Evolutionary conservation across 495 filamentous ascomycete genomes (phyloP).

Genomic region (Penicillium lividum): DNA sequence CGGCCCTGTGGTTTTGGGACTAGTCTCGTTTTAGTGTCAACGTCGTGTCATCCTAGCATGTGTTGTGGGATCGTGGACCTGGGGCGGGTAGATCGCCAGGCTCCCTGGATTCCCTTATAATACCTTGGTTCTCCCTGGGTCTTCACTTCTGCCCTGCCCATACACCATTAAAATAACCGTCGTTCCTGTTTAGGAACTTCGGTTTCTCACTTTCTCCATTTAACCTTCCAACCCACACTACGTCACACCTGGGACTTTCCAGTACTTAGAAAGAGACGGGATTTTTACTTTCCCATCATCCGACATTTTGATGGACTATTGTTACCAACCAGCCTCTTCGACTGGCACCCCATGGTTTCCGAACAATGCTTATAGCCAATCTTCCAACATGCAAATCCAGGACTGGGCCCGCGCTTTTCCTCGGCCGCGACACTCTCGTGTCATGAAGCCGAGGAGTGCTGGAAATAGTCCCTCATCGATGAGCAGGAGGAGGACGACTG

Average conservation of each 20-base stretch:
- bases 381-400: constrained; percentile 31
- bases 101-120: constrained; percentile 33
- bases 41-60: constrained; percentile 48
- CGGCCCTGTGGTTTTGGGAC: constrained; percentile 22
- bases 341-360: constrained; percentile 35
- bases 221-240: not conserved
- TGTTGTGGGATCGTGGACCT: constrained; percentile 43
- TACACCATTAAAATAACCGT: constrained; percentile 4
- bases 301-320: constrained; percentile 34
- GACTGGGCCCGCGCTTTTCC: constrained; percentile 40
- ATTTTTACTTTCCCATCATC: not conserved
- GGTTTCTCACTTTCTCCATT: not conserved
- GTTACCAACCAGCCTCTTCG: constrained; percentile 31
- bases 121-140: constrained; percentile 4
- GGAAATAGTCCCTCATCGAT: constrained; percentile 68
- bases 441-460: constrained; percentile 68
- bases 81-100: constrained; percentile 41
- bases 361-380: constrained; percentile 25
- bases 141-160: constrained; percentile 2
- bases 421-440: constrained; percentile 45
- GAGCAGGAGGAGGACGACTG: constrained; percentile 55
- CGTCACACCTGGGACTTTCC: constrained; percentile 3
- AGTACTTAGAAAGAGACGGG: not conserved
- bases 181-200: constrained; percentile 6
- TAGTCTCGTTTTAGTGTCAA: constrained; percentile 46